Conservation (phyloP, 2,329 filamentous ascomycete genomes). For the Cercospora canescens region DNA sequence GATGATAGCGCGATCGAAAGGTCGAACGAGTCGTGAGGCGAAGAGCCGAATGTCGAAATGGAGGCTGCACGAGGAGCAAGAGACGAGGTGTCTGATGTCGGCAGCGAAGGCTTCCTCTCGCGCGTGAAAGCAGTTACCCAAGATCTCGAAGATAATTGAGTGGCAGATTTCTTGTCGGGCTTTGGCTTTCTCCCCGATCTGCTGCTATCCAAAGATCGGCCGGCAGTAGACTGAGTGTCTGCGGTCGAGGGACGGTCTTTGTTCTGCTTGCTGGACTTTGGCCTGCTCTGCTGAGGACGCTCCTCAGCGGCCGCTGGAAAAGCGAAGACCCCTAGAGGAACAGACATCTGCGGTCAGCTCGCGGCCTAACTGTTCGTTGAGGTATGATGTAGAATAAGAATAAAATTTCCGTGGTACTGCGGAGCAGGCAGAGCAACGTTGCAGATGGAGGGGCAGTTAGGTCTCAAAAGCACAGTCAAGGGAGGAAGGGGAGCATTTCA, state of each 20-base stretch:
- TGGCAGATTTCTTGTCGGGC: conserved; percentile 14
- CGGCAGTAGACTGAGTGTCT: conserved; percentile 13
- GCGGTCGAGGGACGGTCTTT: conserved; percentile 11
- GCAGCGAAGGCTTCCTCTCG: conserved; percentile 16
- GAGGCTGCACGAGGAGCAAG: conserved; percentile 10
- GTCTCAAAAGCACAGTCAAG: conserved; percentile 12
- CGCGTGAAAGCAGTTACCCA: conserved; percentile 22
- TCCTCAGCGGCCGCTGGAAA: conserved; percentile 24
- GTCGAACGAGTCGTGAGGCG: conserved; percentile 27
- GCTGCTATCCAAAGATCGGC: conserved; percentile 20
- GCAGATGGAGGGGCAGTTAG: conserved; percentile 5
- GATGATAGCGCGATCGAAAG: conserved; percentile 11
- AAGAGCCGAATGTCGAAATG: conserved; percentile 15
- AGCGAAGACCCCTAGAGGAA: conserved; percentile 27
- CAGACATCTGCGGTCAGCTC: conserved; percentile 30
- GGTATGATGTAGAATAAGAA: conserved; percentile 20
- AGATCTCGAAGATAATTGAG: conserved; percentile 20
- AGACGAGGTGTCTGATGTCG: conserved; percentile 10
- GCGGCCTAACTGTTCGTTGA: conserved; percentile 22
- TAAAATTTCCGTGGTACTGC: conserved; percentile 19
- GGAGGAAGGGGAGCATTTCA: conserved; percentile 11
- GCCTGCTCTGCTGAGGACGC: conserved; percentile 13
- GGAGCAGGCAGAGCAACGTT: conserved; percentile 15
- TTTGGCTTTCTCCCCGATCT: conserved; percentile 17
- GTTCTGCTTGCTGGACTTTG: conserved; percentile 15